Evolutionary conservation across 345 rosid genomes (phyloP).

Genomic region (Reutealis trisperma): DNA sequence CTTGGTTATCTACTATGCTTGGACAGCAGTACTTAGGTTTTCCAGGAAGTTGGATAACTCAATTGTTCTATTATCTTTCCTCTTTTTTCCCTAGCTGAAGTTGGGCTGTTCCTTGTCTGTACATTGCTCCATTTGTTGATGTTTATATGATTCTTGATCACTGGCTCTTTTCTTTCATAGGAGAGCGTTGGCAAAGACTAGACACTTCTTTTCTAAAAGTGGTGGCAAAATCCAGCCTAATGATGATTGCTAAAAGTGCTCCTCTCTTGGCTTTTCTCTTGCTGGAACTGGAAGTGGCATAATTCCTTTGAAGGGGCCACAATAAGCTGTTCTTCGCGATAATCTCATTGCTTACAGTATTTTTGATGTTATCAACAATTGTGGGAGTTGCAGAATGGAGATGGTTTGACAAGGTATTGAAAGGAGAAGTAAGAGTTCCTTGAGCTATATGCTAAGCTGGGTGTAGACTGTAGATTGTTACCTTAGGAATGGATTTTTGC

Average conservation of each 20-base stretch:
- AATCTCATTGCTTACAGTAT: conserved; percentile 1
- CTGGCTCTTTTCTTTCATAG: background rate
- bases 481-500: background rate
- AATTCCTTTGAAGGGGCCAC: background rate
- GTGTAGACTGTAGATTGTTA: background rate
- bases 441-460: background rate
- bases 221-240: background rate
- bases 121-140: background rate
- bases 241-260: background rate
- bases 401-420: background rate
- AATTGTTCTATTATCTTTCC: background rate
- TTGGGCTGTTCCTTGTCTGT: background rate
- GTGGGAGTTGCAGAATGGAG: background rate
- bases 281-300: background rate
- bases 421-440: background rate
- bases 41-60: background rate
- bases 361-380: background rate
- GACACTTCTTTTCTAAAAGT: background rate
- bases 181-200: background rate
- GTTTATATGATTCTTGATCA: background rate
- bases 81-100: background rate
- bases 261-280: background rate
- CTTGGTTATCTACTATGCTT: too few species aligned
- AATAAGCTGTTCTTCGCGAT: background rate
- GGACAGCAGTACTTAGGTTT: background rate